Base-by-base conservation (phyloP, 2,329 filamentous ascomycete species). In the Herpomyces periplanetae region DNA sequence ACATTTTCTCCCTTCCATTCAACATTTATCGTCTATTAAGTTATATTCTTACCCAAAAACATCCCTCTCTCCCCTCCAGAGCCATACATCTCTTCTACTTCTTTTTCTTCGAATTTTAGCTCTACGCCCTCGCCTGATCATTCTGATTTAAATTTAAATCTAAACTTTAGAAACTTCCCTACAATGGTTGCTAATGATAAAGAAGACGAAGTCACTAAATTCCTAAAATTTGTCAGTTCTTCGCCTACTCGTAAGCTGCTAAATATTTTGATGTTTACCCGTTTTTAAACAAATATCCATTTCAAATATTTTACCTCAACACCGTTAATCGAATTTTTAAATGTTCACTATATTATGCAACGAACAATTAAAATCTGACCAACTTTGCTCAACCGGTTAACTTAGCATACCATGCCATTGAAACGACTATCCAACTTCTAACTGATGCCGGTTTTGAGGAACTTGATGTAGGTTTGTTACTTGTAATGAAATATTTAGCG, bases 341-440 rank as follows among this genome's bases (percentile, higher is more conserved):
- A 15, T 18, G 16, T 15, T 15, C 9, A 15, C 22, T 13, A 23
- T 15, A 24, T 20, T 15, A 13, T 10, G 19, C 11, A 29, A 19
- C 13, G 4, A 16, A 13, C n/a, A 6, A 28, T 35, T 14, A 34
- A 25, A 16, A 2, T 5, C 20, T 25, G 14, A n/a, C n/a, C n/a
- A n/a, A n/a, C n/a, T n/a, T n/a, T n/a, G n/a, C n/a, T n/a, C n/a
- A n/a, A n/a, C n/a, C n/a, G n/a, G n/a, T n/a, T n/a, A n/a, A n/a
- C n/a, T n/a, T 34, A 88, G 73, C 80, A 22, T 96, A 85, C 43
- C 80, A 96, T 45, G 75, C 73, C 24, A 73, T 88, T 23, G 57
- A 59, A 22, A 64, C 62, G 18, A 55, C 71, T 27, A 61, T 62
- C 30, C 42, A 57, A 26, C 60, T 64, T 21, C 52, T 96, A 20